Percentiles rank a stretch among this genome's conserved stretches.
Conservation (phyloP, 23 red algal genomes). For the Agarophyton chilense region DNA sequence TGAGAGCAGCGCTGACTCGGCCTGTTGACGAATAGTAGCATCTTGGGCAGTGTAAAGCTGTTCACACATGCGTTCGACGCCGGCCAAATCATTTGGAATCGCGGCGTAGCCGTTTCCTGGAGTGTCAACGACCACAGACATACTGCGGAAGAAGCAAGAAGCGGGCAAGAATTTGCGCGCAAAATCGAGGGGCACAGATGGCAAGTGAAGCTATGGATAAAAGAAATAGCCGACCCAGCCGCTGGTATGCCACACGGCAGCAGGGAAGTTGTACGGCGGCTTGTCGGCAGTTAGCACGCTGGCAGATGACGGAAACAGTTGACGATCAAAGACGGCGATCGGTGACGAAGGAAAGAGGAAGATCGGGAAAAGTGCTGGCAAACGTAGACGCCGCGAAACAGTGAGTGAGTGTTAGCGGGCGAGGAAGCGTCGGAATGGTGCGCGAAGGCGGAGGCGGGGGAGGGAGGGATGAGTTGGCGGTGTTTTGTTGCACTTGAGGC, state of each 20-base stretch:
- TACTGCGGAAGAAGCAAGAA: not conserved
- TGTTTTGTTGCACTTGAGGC: not conserved
- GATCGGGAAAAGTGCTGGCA: not conserved
- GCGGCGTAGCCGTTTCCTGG: constrained; percentile 50
- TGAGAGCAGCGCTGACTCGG: constrained; percentile 69
- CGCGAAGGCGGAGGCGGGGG: not conserved
- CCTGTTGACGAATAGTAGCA: constrained; percentile 53
- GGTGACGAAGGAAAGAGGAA: not conserved
- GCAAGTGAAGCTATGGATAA: not conserved
- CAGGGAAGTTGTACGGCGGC: not conserved
- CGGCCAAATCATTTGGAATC: constrained; percentile 67
- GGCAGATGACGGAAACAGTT: too few species aligned
- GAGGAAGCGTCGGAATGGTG: not conserved
- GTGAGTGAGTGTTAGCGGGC: not conserved
- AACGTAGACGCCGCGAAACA: not conserved
- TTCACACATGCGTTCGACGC: constrained; percentile 75
- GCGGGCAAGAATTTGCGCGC: not conserved
- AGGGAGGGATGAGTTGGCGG: not conserved
- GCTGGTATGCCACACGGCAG: not conserved
- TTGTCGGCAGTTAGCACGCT: too few species aligned
- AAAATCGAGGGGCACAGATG: not conserved
- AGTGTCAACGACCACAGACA: constrained; percentile 29
- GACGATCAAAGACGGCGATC: constrained; percentile 3
- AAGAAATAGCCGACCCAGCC: not conserved
- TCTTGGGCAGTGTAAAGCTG: constrained; percentile 82